A percentile compares a stretch with the other conserved stretches of the same genome.
phyloP scores from a whole-genome alignment of 441 rosid species.

The Erodium moschatum region DNA sequence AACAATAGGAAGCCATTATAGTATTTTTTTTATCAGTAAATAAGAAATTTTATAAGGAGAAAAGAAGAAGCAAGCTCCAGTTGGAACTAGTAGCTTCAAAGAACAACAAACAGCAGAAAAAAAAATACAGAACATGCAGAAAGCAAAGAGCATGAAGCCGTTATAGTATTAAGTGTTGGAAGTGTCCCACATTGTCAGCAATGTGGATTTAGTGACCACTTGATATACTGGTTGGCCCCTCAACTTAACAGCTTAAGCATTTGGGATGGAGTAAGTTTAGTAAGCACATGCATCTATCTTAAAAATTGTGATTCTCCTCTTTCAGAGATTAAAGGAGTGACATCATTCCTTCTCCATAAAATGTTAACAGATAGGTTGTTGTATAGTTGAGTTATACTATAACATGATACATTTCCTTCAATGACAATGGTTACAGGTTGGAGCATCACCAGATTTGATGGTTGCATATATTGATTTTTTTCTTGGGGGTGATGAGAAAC shows the following conservation, averaged over 20 bases:
- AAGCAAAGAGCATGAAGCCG: too few relatives aligned
- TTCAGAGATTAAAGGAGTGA: neutral
- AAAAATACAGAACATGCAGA: too few relatives aligned
- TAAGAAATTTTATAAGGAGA: too few relatives aligned
- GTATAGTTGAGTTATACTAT: neutral
- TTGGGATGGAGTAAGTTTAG: too few relatives aligned
- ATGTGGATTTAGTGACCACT: too few relatives aligned
- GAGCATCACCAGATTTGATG: conserved; percentile 94
- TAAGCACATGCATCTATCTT: neutral
- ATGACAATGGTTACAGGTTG: conserved; percentile 49
- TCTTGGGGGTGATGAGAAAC: conserved; percentile 98
- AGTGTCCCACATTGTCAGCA: too few relatives aligned
- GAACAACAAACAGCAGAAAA: too few relatives aligned
- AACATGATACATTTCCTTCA: neutral
- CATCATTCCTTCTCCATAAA: neutral
- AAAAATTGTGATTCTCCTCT: neutral
- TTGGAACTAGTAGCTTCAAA: too few relatives aligned
- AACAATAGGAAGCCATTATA: neutral
- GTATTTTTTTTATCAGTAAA: neutral
- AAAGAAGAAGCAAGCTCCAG: too few relatives aligned
- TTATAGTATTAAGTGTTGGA: too few relatives aligned
- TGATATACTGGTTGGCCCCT: too few relatives aligned
- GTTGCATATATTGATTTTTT: conserved; percentile 90
- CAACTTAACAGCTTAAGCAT: too few relatives aligned
- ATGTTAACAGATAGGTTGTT: neutral